These are phyloP conservation scores for Mrakia frigida DNA, from an alignment of 768 basidiomycete species.

Conservation along the genomic window DNA sequence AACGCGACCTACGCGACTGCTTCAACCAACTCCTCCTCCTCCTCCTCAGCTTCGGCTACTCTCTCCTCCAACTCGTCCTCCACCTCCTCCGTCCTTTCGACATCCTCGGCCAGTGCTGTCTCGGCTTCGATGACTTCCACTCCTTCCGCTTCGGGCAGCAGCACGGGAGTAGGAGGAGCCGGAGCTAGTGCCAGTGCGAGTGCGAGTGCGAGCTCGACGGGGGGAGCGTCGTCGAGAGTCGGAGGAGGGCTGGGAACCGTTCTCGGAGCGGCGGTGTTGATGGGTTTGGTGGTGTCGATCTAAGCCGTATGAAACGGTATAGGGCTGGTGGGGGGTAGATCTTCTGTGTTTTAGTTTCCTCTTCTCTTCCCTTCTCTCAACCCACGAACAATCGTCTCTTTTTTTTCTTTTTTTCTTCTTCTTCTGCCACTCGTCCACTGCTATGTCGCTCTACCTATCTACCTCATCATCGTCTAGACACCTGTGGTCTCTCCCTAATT, in stretches of 20 bases:
- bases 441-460: too few species aligned
- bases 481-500: too few species aligned
- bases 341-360: not conserved
- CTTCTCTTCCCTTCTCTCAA: not conserved
- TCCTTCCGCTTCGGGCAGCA: not conserved
- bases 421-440: too few species aligned
- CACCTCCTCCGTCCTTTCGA: not conserved
- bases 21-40: not conserved
- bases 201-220: not conserved
- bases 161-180: not conserved
- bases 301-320: not conserved
- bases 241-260: not conserved
- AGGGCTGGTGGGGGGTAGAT: not conserved
- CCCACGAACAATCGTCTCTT: not conserved
- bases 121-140: not conserved
- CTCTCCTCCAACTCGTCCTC: conserved; percentile 7
- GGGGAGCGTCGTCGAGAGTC: not conserved
- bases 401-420: not conserved
- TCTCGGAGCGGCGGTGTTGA: not conserved
- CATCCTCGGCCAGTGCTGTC: not conserved
- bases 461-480: too few species aligned
- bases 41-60: not conserved
- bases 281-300: not conserved
- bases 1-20: conserved; percentile 28
- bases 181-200: not conserved